Evolutionary conservation across 2,329 filamentous ascomycete genomes (phyloP).

Genomic region (Aureobasidium sp.): DNA sequence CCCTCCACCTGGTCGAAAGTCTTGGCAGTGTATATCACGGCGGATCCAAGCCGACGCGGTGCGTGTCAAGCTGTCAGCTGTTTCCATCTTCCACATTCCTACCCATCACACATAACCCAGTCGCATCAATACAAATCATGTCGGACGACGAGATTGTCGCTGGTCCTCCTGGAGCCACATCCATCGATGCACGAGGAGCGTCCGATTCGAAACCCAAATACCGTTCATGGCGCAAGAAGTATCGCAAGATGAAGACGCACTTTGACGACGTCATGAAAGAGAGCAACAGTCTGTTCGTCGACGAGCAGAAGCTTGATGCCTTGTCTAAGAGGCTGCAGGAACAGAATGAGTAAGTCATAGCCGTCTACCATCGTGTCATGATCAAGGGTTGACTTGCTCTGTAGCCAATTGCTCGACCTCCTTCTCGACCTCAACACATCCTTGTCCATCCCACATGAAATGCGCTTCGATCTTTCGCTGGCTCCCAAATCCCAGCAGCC

Average conservation of each 20-base stretch:
- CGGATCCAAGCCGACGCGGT: neutral
- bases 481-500: slow-evolving; percentile 37
- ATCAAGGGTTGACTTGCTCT: slow-evolving; percentile 7
- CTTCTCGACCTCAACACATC: slow-evolving; percentile 85
- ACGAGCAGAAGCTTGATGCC: slow-evolving; percentile 72
- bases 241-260: slow-evolving; percentile 75
- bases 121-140: slow-evolving; percentile 5
- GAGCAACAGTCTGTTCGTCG: slow-evolving; percentile 73
- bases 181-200: neutral
- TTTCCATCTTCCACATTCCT: neutral
- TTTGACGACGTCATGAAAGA: slow-evolving; percentile 74
- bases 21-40: slow-evolving; percentile 10
- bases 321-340: slow-evolving; percentile 78
- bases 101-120: neutral
- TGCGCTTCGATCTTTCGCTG: slow-evolving; percentile 63
- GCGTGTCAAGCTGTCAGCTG: neutral
- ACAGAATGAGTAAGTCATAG: slow-evolving; percentile 75
- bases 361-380: neutral
- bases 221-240: slow-evolving; percentile 64
- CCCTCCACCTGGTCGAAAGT: neutral
- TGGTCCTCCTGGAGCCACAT: slow-evolving; percentile 2
- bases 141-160: slow-evolving; percentile 17
- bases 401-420: slow-evolving; percentile 78
- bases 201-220: slow-evolving; percentile 27
- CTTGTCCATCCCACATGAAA: slow-evolving; percentile 65